Base-by-base conservation (phyloP, 2,329 filamentous ascomycete genomes). In the Mollisia scopiformis region DNA sequence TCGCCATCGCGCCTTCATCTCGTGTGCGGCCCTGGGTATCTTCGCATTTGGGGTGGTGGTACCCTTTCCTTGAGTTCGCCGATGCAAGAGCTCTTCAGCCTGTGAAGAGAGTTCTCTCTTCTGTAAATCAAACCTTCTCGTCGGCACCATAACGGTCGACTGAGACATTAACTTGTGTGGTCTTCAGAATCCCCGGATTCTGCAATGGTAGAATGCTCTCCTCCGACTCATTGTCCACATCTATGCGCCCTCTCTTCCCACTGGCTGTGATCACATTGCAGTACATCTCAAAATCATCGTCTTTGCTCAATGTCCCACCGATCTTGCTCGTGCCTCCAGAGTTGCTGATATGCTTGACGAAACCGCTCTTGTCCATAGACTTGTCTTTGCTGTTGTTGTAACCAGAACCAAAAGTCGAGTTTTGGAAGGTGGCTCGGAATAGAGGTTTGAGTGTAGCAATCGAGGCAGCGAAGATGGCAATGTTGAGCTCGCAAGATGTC, bases 391-490 rank as follows among this genome's bases (percentile, higher is more conserved):
- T 28, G 27, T 28, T 49, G 23, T 25, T 27, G 28, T 30, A 31
- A 8, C 30, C 49, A 13, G 43, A 28, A 8, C 27, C 28, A 28
- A 51, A 51, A 10, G 27, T 23, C 19, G 49, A n/a, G 28, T 28
- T 28, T 19, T 6, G 14, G 28, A 51, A 51, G 8, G 49, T 51
- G 16, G 49, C 49, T 11, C 49, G 49, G 66, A 76, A 73, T 7
- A 75, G 65, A 3, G 77, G 77, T 21, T 76, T 73, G 19, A 81
- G 72, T 27, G 78, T 76, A 0, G 77, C 77, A 0, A 79, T 64
- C 0, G 73, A 78, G 6, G 75, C 76, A 0, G 78, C 77, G 2
- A 78, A 70, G 55, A 79, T 78, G 2, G 76, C 78, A 3, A 78
- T 67, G 28, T 75, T 75, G 21, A 80, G 71, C 59, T 80, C 77